A percentile compares a stretch with the other conserved stretches of the same genome.
These are phyloP conservation scores for Cardamine resedifolia DNA, from an alignment of 345 rosid genomes.

Conservation along the genomic window DNA sequence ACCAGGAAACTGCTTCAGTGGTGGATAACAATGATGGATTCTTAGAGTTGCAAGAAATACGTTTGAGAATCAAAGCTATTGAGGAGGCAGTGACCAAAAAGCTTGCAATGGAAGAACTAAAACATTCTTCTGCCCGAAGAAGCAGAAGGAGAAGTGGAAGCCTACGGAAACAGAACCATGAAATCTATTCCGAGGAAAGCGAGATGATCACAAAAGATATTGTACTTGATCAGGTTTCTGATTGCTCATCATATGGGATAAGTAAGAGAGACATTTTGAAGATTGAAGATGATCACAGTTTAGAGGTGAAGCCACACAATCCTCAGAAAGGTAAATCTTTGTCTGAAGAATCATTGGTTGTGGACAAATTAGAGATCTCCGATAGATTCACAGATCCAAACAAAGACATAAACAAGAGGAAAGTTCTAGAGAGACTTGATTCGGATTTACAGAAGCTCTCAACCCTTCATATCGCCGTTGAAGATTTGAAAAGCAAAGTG, in stretches of 20 bases:
- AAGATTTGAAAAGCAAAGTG: conserved; percentile 78
- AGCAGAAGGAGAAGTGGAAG: conserved; percentile 39
- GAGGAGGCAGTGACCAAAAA: conserved; percentile 59
- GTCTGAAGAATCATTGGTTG: conserved; percentile 63
- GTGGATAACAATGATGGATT: conserved; percentile 25
- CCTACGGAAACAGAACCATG: conserved; percentile 45
- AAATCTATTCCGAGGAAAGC: conserved; percentile 49
- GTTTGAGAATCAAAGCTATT: conserved; percentile 59
- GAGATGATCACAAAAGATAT: conserved; percentile 89
- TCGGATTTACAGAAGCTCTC: conserved; percentile 86
- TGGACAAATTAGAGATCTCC: conserved; percentile 74
- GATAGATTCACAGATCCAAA: conserved; percentile 55
- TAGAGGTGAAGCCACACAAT: conserved; percentile 43
- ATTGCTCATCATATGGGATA: conserved; percentile 72
- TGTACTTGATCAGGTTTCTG: conserved; percentile 89
- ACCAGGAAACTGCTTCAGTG: conserved; percentile 47
- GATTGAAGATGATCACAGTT: conserved; percentile 55
- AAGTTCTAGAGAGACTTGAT: conserved; percentile 82
- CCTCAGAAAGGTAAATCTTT: conserved; percentile 52
- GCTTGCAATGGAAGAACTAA: conserved; percentile 55
- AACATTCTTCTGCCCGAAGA: conserved; percentile 40
- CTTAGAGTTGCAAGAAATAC: conserved; percentile 55
- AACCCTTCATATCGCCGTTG: conserved; percentile 71
- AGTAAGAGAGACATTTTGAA: conserved; percentile 65
- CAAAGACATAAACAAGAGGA: conserved; percentile 59